Evolutionary conservation across 495 filamentous ascomycete genomes (phyloP).

Genomic region (Podospora pseudoanserina): DNA sequence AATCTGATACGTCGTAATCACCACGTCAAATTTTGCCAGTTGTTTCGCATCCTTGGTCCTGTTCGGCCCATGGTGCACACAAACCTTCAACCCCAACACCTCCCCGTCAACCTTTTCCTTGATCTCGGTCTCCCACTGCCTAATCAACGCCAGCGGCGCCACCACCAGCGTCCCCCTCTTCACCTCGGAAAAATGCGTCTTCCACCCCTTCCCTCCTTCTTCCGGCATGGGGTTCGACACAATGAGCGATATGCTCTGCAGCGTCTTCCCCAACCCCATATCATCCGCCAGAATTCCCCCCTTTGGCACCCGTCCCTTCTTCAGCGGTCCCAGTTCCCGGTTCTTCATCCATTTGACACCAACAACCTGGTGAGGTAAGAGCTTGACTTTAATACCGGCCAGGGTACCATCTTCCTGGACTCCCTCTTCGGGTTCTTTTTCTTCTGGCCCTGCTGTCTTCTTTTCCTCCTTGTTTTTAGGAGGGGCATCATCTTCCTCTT

Average conservation of each 20-base stretch:
- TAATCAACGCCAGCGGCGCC: conserved; percentile 91
- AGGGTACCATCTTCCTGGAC: conserved; percentile 33
- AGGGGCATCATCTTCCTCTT: conserved; percentile 44
- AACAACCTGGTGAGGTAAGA: conserved; percentile 89
- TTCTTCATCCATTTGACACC: conserved; percentile 91
- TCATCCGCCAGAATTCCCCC: conserved; percentile 86
- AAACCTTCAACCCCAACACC: conserved; percentile 65
- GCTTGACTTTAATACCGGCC: conserved; percentile 78
- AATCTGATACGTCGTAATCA: conserved; percentile 96
- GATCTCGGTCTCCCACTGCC: conserved; percentile 95
- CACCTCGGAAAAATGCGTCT: conserved; percentile 58
- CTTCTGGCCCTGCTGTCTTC: conserved; percentile 6
- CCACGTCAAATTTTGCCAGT: conserved; percentile 83
- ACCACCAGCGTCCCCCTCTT: conserved; percentile 84
- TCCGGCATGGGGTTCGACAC: conserved; percentile 73
- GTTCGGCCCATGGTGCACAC: conserved; percentile 82
- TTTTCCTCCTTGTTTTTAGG: conserved; percentile 22
- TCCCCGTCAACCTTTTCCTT: conserved; percentile 65
- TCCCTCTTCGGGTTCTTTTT: conserved; percentile 22
- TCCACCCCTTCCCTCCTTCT: conserved; percentile 46
- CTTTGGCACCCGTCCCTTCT: conserved; percentile 73
- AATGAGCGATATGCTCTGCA: conserved; percentile 78
- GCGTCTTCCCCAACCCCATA: conserved; percentile 82
- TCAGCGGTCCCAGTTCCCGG: conserved; percentile 76
- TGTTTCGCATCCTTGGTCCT: conserved; percentile 73